phyloP scores from a whole-genome alignment of 164 flowering plant genomes.

The Hamamelis virginiana region DNA sequence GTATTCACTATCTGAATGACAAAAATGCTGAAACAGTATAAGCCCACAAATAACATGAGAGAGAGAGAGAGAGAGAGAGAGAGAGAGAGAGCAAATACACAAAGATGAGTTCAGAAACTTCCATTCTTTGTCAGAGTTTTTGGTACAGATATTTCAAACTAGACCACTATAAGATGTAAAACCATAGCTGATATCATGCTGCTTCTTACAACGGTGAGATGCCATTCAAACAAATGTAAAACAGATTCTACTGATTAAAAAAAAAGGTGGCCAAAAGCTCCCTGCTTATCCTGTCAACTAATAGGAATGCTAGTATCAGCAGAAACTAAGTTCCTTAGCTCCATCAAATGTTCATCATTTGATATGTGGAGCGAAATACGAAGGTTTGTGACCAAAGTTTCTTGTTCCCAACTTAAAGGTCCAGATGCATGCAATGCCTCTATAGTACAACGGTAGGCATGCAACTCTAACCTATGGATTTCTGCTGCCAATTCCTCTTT shows the following conservation, averaged over 20 bases:
- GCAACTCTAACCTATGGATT: slow-evolving; percentile 81
- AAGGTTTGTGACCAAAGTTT: slow-evolving; percentile 77
- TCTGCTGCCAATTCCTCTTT: slow-evolving; percentile 49
- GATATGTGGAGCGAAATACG: slow-evolving; percentile 80
- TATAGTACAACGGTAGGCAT: slow-evolving; percentile 80
- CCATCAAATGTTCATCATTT: slow-evolving; percentile 90
- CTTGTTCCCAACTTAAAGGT: slow-evolving; percentile 94
- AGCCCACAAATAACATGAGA: background rate
- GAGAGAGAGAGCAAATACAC: background rate
- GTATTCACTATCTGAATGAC: background rate
- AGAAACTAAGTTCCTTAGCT: slow-evolving; percentile 73
- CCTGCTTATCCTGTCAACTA: slow-evolving; percentile 22
- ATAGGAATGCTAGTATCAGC: slow-evolving; percentile 32
- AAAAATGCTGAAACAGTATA: background rate
- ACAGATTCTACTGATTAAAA: slow-evolving; percentile 16
- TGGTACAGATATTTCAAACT: slow-evolving; percentile 30
- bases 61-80: background rate
- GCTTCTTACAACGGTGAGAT: slow-evolving; percentile 30
- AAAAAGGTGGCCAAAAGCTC: background rate
- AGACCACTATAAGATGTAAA: slow-evolving; percentile 21
- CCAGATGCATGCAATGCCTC: slow-evolving; percentile 88
- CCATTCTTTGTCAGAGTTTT: slow-evolving; percentile 28
- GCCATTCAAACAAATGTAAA: slow-evolving; percentile 11
- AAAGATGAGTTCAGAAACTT: slow-evolving; percentile 13
- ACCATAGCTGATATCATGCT: slow-evolving; percentile 22